Evolutionary conservation across 768 basidiomycete species (phyloP).

Genomic region (Postia placenta): DNA sequence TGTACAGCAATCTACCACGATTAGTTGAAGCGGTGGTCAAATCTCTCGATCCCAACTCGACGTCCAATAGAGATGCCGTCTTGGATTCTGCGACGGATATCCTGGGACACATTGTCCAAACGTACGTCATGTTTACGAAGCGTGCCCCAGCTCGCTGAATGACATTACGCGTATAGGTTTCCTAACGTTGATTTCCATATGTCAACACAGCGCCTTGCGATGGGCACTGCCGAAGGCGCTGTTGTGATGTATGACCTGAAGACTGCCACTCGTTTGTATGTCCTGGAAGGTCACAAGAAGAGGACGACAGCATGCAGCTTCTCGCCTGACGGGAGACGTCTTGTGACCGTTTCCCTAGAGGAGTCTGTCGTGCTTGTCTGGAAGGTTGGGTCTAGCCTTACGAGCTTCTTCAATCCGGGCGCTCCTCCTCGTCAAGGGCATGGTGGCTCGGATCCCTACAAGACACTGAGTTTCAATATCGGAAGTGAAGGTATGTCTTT

Average conservation of each 20-base stretch:
- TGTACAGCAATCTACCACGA: slow-evolving; percentile 78
- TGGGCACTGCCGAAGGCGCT: slow-evolving; percentile 92
- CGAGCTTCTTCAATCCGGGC: slow-evolving; percentile 87
- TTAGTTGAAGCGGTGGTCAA: slow-evolving; percentile 95
- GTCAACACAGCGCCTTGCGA: slow-evolving; percentile 79
- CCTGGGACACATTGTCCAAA: slow-evolving; percentile 88
- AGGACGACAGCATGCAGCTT: slow-evolving; percentile 81
- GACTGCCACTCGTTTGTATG: slow-evolving; percentile 90
- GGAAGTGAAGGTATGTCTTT: slow-evolving; percentile 66
- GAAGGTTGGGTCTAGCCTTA: slow-evolving; percentile 90
- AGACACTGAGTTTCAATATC: slow-evolving; percentile 79
- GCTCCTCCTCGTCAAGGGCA: slow-evolving; percentile 88
- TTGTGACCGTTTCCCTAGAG: slow-evolving; percentile 83
- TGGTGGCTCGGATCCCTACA: slow-evolving; percentile 79
- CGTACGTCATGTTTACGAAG: slow-evolving; percentile 41
- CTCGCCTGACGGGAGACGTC: slow-evolving; percentile 86
- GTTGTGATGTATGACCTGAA: slow-evolving; percentile 96
- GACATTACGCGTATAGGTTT: slow-evolving; percentile 44
- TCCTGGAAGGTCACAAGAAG: slow-evolving; percentile 87
- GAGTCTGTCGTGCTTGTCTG: slow-evolving; percentile 85
- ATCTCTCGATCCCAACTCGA: slow-evolving; percentile 89
- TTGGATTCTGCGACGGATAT: slow-evolving; percentile 92
- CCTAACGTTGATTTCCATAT: slow-evolving; percentile 94
- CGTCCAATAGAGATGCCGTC: slow-evolving; percentile 71
- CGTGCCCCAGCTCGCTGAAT: not conserved